Evolutionary conservation across 495 filamentous ascomycete species (phyloP).

Genomic region (Patellaria atrata): DNA sequence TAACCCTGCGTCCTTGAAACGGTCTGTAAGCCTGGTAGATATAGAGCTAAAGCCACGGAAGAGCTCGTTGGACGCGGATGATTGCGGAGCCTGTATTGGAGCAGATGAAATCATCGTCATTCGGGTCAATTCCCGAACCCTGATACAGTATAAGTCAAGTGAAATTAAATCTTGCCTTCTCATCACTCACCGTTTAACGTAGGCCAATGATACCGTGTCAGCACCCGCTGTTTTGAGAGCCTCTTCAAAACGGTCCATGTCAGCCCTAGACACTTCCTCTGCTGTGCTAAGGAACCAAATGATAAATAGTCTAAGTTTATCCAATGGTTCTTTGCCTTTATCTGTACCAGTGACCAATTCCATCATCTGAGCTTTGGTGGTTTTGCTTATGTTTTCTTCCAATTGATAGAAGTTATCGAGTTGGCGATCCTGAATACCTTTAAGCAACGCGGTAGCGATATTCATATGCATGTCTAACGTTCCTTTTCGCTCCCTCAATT

Average conservation of each 20-base stretch:
- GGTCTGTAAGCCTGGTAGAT: conserved; percentile 80
- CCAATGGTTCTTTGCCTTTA: conserved; percentile 70
- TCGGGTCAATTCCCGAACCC: conserved; percentile 86
- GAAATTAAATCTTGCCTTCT: background rate
- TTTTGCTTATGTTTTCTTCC: conserved; percentile 86
- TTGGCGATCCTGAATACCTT: conserved; percentile 72
- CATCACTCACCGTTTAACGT: conserved; percentile 54
- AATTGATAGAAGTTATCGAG: conserved; percentile 93
- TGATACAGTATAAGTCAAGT: conserved; percentile 17
- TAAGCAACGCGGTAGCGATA: conserved; percentile 71
- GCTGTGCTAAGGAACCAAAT: conserved; percentile 93
- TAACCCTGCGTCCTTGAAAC: conserved; percentile 79
- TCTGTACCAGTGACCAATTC: conserved; percentile 68
- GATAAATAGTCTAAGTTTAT: conserved; percentile 87
- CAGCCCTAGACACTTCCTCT: conserved; percentile 64
- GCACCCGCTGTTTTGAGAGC: conserved; percentile 62
- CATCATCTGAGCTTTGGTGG: conserved; percentile 77
- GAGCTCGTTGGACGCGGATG: conserved; percentile 53
- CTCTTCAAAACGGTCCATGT: conserved; percentile 81
- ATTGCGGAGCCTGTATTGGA: conserved; percentile 49
- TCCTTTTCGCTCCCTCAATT: conserved; percentile 81
- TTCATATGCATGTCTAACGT: conserved; percentile 98
- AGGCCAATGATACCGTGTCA: conserved; percentile 60
- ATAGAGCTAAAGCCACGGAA: conserved; percentile 84
- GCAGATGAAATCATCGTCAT: conserved; percentile 98